Conservation (phyloP, 2,329 filamentous ascomycete species). For the Clonostachys sp. region DNA sequence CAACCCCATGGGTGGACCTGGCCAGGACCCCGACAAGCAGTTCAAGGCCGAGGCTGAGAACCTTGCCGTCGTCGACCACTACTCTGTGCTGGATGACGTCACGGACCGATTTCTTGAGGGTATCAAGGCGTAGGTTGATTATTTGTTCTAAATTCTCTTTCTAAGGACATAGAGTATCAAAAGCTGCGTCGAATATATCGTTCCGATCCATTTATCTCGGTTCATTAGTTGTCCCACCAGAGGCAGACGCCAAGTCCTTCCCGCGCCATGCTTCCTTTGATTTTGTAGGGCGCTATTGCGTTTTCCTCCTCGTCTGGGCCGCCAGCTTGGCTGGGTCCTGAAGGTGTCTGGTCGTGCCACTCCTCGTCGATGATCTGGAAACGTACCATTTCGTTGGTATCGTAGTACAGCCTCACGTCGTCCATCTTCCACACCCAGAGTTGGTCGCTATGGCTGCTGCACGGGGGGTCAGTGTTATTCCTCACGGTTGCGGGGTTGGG, state of each 20-base stretch:
- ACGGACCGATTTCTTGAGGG: conserved; percentile 74
- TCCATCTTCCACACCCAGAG: conserved; percentile 83
- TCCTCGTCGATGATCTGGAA: conserved; percentile 83
- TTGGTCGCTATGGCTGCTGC: conserved; percentile 67
- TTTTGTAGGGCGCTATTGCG: conserved; percentile 66
- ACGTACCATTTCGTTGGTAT: conserved; percentile 83
- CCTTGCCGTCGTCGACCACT: conserved; percentile 88
- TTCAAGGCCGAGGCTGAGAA: conserved; percentile 93
- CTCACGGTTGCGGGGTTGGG: background rate
- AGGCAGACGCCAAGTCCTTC: conserved; percentile 58
- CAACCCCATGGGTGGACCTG: conserved; percentile 73
- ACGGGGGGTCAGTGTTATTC: background rate
- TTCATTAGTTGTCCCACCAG: conserved; percentile 50
- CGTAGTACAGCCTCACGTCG: conserved; percentile 74
- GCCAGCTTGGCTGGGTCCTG: conserved; percentile 38
- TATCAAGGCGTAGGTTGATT: conserved; percentile 24
- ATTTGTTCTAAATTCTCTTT: background rate
- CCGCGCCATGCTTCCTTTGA: conserved; percentile 61
- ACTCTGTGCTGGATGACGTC: conserved; percentile 83
- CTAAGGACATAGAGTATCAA: conserved; percentile 1
- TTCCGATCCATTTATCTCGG: too few relatives aligned
- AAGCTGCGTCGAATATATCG: background rate
- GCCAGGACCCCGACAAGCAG: conserved; percentile 92
- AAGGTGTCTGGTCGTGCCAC: conserved; percentile 85
- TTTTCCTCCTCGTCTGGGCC: conserved; percentile 53